Evolutionary conservation across 257 asterid genomes (phyloP), one percentile per base, ranked within the genome.

Genomic region (Solanum pinnatisectum): DNA sequence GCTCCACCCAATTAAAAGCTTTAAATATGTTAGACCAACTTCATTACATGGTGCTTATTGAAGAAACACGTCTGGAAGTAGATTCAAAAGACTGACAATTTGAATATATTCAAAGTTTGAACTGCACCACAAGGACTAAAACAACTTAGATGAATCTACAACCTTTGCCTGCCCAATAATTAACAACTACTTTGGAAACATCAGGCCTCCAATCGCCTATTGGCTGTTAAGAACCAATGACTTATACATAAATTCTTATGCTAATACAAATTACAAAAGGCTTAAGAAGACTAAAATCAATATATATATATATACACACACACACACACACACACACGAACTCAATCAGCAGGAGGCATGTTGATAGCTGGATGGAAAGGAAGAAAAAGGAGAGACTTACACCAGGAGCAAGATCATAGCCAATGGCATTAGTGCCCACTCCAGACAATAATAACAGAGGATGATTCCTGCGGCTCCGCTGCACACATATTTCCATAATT

Each of bases 401-500:
- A 96, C 89, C 99, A 82, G 98, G 96, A 78, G 99, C 90, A 86
- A 97, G 98, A 92, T 97, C 99, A 91, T 97, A 97, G 91, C 98
- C 98, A 88, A 97, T 93, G 68, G 98, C 99, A 92, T 97, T 97
- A 86, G 99, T 97, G 81, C 98, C 99, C 74, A 96, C 98, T 42
- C 99, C 99, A 1, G 99, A 97, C 87, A 97, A 89, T 91, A 97
- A 93, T 91, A 97, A 89, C 89, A 97, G 93, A n/a, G 98, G 99
- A 91, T 96, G 99, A 90, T 95, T 96, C 92, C 99, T 82, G 70
- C 86, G 44, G 32, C 70, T 82, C 44, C 44, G 30, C 70, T 82
- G 86, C 71, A 49, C 86, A 49, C 12, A 30, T 11, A 82, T 30
- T 46, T 46, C 32, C 70, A 18, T 52, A 79, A 49, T 46, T 30